phyloP scores from a whole-genome alignment of 1,139 yeast genomes.

The Hemisphaericaspora subhashii region DNA sequence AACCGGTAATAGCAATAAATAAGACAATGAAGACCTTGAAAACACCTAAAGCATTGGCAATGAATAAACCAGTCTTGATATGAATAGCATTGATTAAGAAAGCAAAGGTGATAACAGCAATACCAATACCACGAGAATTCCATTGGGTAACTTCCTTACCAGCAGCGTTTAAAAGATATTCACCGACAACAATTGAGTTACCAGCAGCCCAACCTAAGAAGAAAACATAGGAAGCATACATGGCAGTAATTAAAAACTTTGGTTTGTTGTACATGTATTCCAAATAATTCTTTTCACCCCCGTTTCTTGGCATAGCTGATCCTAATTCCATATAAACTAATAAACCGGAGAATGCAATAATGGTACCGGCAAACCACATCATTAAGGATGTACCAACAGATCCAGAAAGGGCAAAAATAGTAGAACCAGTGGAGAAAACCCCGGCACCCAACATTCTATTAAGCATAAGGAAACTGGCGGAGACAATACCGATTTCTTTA shows the following conservation, averaged over 20 bases:
- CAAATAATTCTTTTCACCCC: slow-evolving; percentile 84
- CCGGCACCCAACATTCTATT: slow-evolving; percentile 90
- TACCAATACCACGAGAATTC: slow-evolving; percentile 75
- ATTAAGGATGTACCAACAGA: slow-evolving; percentile 73
- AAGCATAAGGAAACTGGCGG: slow-evolving; percentile 68
- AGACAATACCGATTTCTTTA: slow-evolving; percentile 62
- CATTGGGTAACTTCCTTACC: slow-evolving; percentile 66
- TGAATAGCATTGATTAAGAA: slow-evolving; percentile 63
- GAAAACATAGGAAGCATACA: slow-evolving; percentile 76
- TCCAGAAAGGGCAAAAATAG: slow-evolving; percentile 66
- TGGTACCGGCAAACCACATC: slow-evolving; percentile 76
- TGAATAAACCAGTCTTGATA: slow-evolving; percentile 63
- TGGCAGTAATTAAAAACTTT: slow-evolving; percentile 64
- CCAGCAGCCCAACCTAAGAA: slow-evolving; percentile 87
- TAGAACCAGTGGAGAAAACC: slow-evolving; percentile 82
- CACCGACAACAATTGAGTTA: slow-evolving; percentile 55
- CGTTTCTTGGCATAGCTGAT: slow-evolving; percentile 78
- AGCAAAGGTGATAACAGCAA: slow-evolving; percentile 72
- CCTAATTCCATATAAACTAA: slow-evolving; percentile 84
- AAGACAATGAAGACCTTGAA: slow-evolving; percentile 70
- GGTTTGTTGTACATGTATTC: slow-evolving; percentile 74
- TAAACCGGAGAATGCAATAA: slow-evolving; percentile 73
- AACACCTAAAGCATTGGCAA: slow-evolving; percentile 69
- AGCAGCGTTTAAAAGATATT: slow-evolving; percentile 64
- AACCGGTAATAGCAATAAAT: slow-evolving; percentile 72